Base-by-base conservation (phyloP, 2,329 filamentous ascomycete species). In the Pseudocercospora cruenta region DNA sequence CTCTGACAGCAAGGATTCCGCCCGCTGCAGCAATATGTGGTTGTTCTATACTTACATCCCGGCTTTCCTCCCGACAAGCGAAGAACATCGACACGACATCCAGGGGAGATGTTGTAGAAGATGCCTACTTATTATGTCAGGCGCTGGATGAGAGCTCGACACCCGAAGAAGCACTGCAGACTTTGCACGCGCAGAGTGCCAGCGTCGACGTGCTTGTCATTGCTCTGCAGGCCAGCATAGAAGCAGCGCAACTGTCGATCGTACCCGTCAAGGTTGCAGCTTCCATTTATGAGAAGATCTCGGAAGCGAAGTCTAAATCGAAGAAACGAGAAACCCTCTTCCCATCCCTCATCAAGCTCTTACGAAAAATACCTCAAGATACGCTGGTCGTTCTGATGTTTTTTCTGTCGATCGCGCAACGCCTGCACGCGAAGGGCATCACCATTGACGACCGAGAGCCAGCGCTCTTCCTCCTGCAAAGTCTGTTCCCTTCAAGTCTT, bases 291-390 rank as follows among this genome's bases (percentile, higher is more conserved):
- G 47, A 64, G 60, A 70, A 60, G 57, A 51, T 57, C 16, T 64
- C 22, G 7, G 60, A 68, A 45, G 62, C 39, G 10, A 43, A 62
- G 24, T 63, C 62, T 24, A 58, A 63, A 31, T 58, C 61, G 21
- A 58, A 58, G 8, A 65, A 62, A 14, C 51, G 54, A 7, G 36
- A 57, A 16, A 39, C 36, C 12, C 58, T 70, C 16, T 68, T 62
- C 59, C 33, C 60, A 9, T 53, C 62, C 54, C 43, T 70, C 21
- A 49, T 66, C 12, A 68, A 67, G 54, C 57, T 65, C 33, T 59
- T 70, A 59, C 66, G 65, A 36, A 65, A 63, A 36, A 61, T 70
- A 21, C 68, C 68, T 53, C 62, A 66, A 22, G 66, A 70, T 2
- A 57, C 49, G 10, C 51, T 67, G 33, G 66, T 66, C 8, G 57